Conservation (phyloP, 2,329 filamentous ascomycete species). For the Penicillium sp. region DNA sequence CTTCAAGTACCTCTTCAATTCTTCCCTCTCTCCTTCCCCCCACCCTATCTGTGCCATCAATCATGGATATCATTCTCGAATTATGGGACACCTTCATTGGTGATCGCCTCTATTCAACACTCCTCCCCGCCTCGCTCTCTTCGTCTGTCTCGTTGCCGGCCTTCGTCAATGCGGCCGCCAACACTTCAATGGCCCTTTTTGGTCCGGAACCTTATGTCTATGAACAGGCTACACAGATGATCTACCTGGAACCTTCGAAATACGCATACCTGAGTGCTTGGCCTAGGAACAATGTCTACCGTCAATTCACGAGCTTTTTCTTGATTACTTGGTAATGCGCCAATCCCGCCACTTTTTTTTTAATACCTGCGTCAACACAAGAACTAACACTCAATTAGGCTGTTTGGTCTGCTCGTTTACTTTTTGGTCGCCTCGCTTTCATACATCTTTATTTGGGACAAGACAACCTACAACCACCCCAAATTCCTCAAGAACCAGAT, state of each 20-base stretch:
- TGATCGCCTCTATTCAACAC: conserved; percentile 73
- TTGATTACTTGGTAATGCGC: conserved; percentile 76
- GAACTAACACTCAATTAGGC: conserved; percentile 53
- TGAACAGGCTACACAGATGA: conserved; percentile 68
- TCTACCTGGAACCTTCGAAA: conserved; percentile 68
- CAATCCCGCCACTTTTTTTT: not conserved
- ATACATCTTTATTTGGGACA: conserved; percentile 88
- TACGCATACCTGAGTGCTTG: conserved; percentile 78
- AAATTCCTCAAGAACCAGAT: conserved; percentile 96
- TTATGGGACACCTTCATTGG: conserved; percentile 76
- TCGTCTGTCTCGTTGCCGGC: conserved; percentile 55
- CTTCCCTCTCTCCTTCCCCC: not conserved
- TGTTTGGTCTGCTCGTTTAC: conserved; percentile 83
- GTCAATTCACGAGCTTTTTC: conserved; percentile 75
- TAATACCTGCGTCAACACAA: not conserved
- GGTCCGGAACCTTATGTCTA: conserved; percentile 54
- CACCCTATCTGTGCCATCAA: conserved; percentile 2
- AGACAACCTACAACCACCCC: conserved; percentile 81
- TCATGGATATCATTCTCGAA: conserved; percentile 92
- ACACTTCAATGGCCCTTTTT: conserved; percentile 57
- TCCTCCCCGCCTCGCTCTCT: conserved; percentile 62
- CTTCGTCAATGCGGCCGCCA: conserved; percentile 52
- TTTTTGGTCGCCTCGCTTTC: conserved; percentile 80
- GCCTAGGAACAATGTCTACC: conserved; percentile 72
- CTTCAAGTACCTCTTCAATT: conserved; percentile 1